Evolutionary conservation across 2,329 filamentous ascomycete species (phyloP), one percentile per base, ranked within the genome.

Genomic region (Seiridium cupressi): DNA sequence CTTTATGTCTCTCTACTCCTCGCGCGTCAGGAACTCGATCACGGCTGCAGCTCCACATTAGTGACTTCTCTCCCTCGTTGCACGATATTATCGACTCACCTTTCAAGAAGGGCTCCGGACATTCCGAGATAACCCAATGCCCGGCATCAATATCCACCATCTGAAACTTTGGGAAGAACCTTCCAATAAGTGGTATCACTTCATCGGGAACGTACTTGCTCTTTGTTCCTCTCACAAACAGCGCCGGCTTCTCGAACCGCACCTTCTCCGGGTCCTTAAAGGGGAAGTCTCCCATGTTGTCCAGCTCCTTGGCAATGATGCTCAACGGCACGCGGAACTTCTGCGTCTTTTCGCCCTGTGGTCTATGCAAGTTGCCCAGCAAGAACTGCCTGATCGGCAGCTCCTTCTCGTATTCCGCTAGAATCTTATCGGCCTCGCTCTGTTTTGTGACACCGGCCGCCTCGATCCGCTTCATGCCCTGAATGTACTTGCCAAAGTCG

Each of bases 61-160:
- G 48, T 66, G 9, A 63, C 18, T 59, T 59, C 31, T 55, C 56
- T 54, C 13, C 13, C 35, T 44, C 2, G 55, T n/a, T 48, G 10
- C 59, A 38, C 55, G 40, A 11, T 11, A 10, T 36, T 38, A 8
- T 18, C 34, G 49, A 72, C 83, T 72, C 72, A 92, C 91, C 88
- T 81, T 84, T 78, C 70, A 88, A 85, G 65, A 96, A 96, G 8
- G 81, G 87, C 70, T 92, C 87, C 0, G 92, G 92, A 67, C 92
- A 89, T 79, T 96, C 92, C n/a, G 90, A 92, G 63, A 94, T 93
- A 4, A 96, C 79, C 92, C 92, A 96, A 73, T 96, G 92, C 0
- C 92, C 92, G 7, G 88, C 84, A 44, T 95, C 88, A 38, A 96
- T 78, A 74, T 94, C 89, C 54, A 81, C 85, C 36, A 95, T 69